These are phyloP conservation scores for Solanum neorickii DNA, from an alignment of 257 asterid species.

Conservation along the genomic window DNA sequence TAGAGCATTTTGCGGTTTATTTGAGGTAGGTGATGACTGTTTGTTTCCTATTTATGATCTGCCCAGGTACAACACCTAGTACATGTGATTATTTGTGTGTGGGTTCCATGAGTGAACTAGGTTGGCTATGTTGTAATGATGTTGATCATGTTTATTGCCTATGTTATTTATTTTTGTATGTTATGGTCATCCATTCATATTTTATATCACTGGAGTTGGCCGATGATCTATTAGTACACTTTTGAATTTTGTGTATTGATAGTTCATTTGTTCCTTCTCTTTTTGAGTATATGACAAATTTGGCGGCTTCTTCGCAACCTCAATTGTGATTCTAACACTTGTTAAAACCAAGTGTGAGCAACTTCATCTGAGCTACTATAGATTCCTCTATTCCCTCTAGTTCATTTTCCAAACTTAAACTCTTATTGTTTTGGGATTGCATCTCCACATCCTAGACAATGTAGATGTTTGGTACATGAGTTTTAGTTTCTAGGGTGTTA, in stretches of 20 bases:
- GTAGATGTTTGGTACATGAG: neutral
- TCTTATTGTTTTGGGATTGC: neutral
- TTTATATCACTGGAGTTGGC: neutral
- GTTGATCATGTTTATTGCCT: neutral
- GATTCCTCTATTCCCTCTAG: neutral
- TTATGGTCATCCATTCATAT: neutral
- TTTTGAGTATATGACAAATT: neutral
- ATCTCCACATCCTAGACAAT: neutral
- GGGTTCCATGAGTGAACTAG: neutral
- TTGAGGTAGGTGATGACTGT: too few species aligned
- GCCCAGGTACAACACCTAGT: too few species aligned
- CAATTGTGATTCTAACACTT: neutral
- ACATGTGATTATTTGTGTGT: neutral
- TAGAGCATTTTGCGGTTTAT: too few species aligned
- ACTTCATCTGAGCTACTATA: neutral
- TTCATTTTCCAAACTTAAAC: neutral
- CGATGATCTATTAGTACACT: neutral
- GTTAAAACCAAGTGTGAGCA: neutral
- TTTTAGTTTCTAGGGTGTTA: neutral
- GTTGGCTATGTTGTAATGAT: neutral
- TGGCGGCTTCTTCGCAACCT: neutral
- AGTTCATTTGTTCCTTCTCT: neutral
- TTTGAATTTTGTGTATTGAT: neutral
- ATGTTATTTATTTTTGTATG: too few species aligned
- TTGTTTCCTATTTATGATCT: too few species aligned